These are phyloP conservation scores for Ophiognomonia clavigignenti-juglandacearum DNA, from an alignment of 2,329 filamentous ascomycete genomes.

Conservation along the genomic window DNA sequence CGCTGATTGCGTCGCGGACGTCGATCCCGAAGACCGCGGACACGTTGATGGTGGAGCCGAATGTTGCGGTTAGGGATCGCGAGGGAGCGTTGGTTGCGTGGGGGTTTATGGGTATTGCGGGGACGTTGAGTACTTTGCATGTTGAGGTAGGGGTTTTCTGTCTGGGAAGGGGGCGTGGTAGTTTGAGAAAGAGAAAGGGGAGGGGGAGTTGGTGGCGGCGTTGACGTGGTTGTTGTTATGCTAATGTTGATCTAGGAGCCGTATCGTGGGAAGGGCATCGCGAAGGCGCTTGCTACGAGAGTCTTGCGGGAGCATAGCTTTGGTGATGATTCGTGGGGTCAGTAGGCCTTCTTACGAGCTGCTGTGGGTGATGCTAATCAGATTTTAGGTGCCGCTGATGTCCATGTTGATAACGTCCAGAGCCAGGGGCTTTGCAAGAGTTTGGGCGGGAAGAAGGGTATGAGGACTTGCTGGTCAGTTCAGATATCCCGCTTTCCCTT, in stretches of 20 bases:
- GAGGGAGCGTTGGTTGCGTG: constrained; percentile 54
- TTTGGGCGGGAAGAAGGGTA: constrained; percentile 50
- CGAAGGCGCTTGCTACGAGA: constrained; percentile 55
- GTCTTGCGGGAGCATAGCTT: constrained; percentile 51
- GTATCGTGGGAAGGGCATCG: constrained; percentile 58
- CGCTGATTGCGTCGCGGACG: constrained; percentile 49
- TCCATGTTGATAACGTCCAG: constrained; percentile 53
- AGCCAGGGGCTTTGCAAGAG: constrained; percentile 60
- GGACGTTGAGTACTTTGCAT: constrained; percentile 21
- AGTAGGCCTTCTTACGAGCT: not conserved
- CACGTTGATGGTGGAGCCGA: constrained; percentile 40
- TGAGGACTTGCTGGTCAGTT: constrained; percentile 56
- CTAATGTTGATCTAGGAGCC: constrained; percentile 31
- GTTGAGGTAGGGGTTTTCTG: constrained; percentile 22
- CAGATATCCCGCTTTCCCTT: not conserved
- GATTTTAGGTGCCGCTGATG: constrained; percentile 51
- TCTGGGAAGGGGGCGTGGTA: no score
- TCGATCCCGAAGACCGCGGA: constrained; percentile 50
- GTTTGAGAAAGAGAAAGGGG: not conserved
- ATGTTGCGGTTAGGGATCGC: constrained; percentile 38
- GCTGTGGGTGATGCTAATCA: not conserved
- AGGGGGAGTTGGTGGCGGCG: not conserved
- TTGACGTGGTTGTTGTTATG: not conserved
- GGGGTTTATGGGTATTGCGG: constrained; percentile 50
- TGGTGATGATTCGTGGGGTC: constrained; percentile 44